A percentile compares a stretch with the other conserved stretches of the same genome.
phyloP scores from a whole-genome alignment of 2,329 filamentous ascomycete genomes.

The Aspergillus melleus region DNA sequence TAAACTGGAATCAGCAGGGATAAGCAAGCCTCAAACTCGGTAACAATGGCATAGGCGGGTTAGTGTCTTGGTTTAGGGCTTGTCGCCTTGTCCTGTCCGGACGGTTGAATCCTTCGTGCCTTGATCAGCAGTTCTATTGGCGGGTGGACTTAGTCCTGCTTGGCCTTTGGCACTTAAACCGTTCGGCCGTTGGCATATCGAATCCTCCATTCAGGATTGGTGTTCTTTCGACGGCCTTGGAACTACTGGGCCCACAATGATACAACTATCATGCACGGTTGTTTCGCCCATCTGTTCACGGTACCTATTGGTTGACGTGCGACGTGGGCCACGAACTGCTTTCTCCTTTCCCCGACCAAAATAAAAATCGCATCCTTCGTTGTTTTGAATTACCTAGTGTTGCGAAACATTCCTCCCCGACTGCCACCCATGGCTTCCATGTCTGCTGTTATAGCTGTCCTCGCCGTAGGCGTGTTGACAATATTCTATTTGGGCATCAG shows the following conservation, averaged over 20 bases:
- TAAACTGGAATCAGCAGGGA: neutral
- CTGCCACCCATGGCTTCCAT: slow-evolving; percentile 1
- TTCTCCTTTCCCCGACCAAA: neutral
- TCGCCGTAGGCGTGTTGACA: slow-evolving; percentile 7
- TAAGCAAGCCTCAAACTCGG: neutral
- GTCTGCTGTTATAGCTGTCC: neutral
- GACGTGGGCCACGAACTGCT: neutral
- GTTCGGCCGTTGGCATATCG: neutral
- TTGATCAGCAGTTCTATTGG: neutral
- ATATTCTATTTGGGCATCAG: slow-evolving; percentile 8
- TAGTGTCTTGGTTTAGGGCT: neutral
- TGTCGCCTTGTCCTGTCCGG: neutral
- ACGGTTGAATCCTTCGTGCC: neutral
- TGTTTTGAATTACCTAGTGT: neutral
- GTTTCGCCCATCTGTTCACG: neutral
- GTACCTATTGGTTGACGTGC: neutral
- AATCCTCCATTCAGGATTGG: neutral
- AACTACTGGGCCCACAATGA: neutral
- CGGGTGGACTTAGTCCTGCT: neutral
- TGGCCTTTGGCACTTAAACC: neutral
- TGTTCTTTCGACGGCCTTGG: neutral
- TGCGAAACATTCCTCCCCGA: neutral
- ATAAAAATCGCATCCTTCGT: neutral
- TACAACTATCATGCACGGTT: neutral
- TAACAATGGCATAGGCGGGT: neutral